These are phyloP conservation scores for Sporisorium scitamineum DNA, from an alignment of 1,284 basidiomycete species.

Conservation along the genomic window DNA sequence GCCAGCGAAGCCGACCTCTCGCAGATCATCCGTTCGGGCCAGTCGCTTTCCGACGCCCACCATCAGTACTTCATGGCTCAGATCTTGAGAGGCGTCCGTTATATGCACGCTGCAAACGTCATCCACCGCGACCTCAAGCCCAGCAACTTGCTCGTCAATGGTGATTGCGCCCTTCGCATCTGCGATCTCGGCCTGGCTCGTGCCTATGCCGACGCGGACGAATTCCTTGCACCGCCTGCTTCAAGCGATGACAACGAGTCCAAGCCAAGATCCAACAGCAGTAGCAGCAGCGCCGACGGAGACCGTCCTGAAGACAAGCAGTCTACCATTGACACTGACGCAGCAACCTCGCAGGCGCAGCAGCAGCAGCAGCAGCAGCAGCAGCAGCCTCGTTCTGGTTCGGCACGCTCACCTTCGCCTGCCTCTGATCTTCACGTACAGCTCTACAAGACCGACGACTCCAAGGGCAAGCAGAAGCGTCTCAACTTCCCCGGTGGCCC, in stretches of 20 bases:
- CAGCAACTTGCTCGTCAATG: slow-evolving; percentile 68
- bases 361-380: slow-evolving; percentile 6
- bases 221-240: slow-evolving; percentile 22
- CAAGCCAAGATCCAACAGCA: slow-evolving; percentile 18
- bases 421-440: slow-evolving; percentile 44
- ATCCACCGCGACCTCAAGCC: slow-evolving; percentile 68
- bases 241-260: slow-evolving; percentile 23
- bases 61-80: slow-evolving; percentile 68
- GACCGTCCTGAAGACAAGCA: slow-evolving; percentile 12
- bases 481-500: slow-evolving; percentile 67
- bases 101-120: slow-evolving; percentile 67
- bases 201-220: slow-evolving; percentile 49
- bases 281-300: slow-evolving; percentile 22
- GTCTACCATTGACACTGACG: slow-evolving; percentile 1
- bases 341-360: neutral
- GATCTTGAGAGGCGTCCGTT: slow-evolving; percentile 63
- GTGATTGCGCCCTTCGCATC: slow-evolving; percentile 64
- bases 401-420: slow-evolving; percentile 33
- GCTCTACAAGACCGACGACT: slow-evolving; percentile 50
- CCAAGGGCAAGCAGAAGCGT: slow-evolving; percentile 50
- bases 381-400: slow-evolving; percentile 14
- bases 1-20: slow-evolving; percentile 67
- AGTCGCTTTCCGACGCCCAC: slow-evolving; percentile 65
- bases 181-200: slow-evolving; percentile 68
- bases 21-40: slow-evolving; percentile 66